Conservation (phyloP, 345 rosid genomes). For the sweet orange (Citrus sinensis) region DNA sequence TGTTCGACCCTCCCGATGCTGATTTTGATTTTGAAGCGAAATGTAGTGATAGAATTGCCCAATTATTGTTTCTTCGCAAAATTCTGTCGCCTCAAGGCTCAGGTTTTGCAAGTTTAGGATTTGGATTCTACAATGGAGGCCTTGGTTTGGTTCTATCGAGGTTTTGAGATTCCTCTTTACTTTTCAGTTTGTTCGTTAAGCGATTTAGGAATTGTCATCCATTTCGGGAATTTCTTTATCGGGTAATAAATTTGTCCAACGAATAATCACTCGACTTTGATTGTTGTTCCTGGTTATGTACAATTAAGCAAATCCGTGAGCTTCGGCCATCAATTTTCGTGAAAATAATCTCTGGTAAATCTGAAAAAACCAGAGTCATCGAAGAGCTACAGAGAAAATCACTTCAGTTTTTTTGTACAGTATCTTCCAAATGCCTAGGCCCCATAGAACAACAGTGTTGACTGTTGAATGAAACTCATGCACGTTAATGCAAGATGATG, state of each 20-base stretch:
- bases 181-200: neutral
- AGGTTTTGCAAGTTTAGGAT: conserved; percentile 31
- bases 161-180: conserved; percentile 9
- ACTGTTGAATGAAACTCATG: no score
- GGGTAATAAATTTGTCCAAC: neutral
- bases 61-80: conserved; percentile 36
- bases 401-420: no score
- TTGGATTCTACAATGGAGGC: conserved; percentile 42
- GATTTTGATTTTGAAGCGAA: conserved; percentile 46
- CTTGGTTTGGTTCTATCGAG: conserved; percentile 41
- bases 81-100: conserved; percentile 34
- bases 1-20: conserved; percentile 48
- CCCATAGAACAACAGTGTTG: no score
- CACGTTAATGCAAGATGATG: neutral
- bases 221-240: neutral
- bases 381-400: no score
- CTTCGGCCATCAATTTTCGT: neutral
- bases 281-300: no score
- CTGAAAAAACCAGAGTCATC: no score
- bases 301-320: no score
- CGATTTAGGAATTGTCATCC: neutral
- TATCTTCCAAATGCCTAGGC: no score
- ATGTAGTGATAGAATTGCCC: conserved; percentile 45
- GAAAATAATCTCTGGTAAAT: no score
- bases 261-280: no score